These are phyloP conservation scores for Halophytophthora polymorphica DNA, from an alignment of 352 stramenopile genomes.

Conservation along the genomic window DNA sequence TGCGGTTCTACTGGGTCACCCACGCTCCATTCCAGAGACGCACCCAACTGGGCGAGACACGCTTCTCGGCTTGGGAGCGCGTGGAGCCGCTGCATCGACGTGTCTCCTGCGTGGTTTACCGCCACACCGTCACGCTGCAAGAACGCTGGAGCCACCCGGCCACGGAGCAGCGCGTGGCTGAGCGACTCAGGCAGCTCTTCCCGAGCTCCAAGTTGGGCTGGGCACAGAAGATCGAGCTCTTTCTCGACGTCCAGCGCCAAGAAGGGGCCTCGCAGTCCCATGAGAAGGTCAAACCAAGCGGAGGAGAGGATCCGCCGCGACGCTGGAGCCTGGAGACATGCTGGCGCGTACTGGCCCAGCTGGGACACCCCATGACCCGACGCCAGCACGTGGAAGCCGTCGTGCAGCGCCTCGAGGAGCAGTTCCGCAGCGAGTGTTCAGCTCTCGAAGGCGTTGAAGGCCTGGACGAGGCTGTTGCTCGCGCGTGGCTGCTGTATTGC, in stretches of 20 bases:
- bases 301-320: conserved; percentile 1
- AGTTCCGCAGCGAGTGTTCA: conserved; percentile 12
- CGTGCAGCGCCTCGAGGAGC: conserved; percentile 19
- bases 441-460: neutral
- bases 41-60: conserved; percentile 21
- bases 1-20: conserved; percentile 45
- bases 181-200: conserved; percentile 43
- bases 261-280: conserved; percentile 7
- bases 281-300: neutral
- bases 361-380: conserved; percentile 33
- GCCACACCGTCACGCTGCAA: conserved; percentile 30
- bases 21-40: conserved; percentile 57
- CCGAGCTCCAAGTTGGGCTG: conserved; percentile 56
- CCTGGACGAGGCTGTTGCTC: conserved; percentile 27
- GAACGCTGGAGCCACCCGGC: conserved; percentile 53
- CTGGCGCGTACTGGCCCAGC: conserved; percentile 26
- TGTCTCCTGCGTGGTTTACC: conserved; percentile 22
- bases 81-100: conserved; percentile 34
- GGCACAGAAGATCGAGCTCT: conserved; percentile 43
- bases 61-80: conserved; percentile 37
- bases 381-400: conserved; percentile 28
- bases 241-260: conserved; percentile 46
- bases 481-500: conserved; percentile 37
- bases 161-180: conserved; percentile 40
- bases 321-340: conserved; percentile 25